Evolutionary conservation across 345 rosid species (phyloP), one percentile per base, ranked within the genome.

Genomic region (Hibiscus syriacus): DNA sequence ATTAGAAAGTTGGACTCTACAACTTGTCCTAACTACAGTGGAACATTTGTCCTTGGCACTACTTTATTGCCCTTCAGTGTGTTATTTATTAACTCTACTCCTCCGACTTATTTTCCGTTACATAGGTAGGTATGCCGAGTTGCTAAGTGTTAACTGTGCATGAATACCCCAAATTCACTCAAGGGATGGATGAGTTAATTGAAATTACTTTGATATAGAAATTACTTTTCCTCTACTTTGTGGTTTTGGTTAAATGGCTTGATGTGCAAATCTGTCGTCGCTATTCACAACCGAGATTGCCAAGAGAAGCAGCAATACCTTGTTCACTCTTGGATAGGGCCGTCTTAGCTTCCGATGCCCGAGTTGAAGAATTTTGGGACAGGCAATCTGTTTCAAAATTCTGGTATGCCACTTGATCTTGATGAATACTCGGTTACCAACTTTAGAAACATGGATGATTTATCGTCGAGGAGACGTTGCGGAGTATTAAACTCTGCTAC

Each of bases 401-500:
- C 99, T 27, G 98, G 89, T 16, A 91, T 83, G 78, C 99, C 96
- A 72, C 79, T 86, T 66, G 99, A 95, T 78, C 99, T 95, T 71
- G 97, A 82, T 2, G 98, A 89, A 70, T 95, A 92, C 73, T 95
- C 99, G 0, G 89, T 81, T 58, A 95, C 99, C 74, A 95, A 76
- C 87, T 95, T 95, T 25, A 86, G 80, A 74, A 95, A 95, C 98
- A 90, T 86, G 36, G 99, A 92, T 61, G 97, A 79, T 78, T 90
- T 92, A 69, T 95, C 97, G 77, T 95, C 99, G 64, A 95, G 70
- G 53, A 95, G 92, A 55, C 84, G 73, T 1, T 62, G 64, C 3
- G 99, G 99, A 55, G 92, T 83, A 79, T 95, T 96, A 72, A 88
- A 95, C 80, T 95, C 99, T 45, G 96, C 92, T 52, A 84, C 89